Base-by-base conservation (phyloP, 371 early-diverging fungal species). In the Mucor velutinosus region DNA sequence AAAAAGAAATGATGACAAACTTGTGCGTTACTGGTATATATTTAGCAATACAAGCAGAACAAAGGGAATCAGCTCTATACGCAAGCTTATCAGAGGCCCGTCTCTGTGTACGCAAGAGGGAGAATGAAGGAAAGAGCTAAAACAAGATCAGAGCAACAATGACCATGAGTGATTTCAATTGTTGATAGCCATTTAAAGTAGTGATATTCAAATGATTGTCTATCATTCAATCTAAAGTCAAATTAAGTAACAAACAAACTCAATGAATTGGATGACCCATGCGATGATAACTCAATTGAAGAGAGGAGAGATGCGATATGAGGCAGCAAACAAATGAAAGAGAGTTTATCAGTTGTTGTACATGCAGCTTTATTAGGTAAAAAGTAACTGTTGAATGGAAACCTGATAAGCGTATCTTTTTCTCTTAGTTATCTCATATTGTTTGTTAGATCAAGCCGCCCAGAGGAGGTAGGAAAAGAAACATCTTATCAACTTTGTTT, bases 211-310 rank as follows among this genome's bases (percentile, higher is more conserved):
- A 47, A 10, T 21, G 23, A 27, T 53, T 53, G 27, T 27, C 53
- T 53, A 53, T 53, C 53, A 12, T 25, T 25, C 15, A 53, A 10
- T 14, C 23, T 25, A 0, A 25, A 11, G 4, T 25, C 53, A 14
- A 53, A 53, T 53, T 53, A 27, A 53, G 53, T 53, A 53, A 53
- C 25, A 53, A 53, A 58, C 30, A 58, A 58, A 58, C 14, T 58
- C 21, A 51, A 51, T 33, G n/a, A 58, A 19, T n/a, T 30, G 27
- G 14, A 53, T 27, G 27, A 23, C 53, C 27, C 27, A 53, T 53
- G 53, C 53, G 14, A 27, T 53, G 53, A 27, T 27, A 53, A 27
- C 12, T 15, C 23, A 27, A 53, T 23, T 49, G 21, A 49, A 53
- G 14, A 25, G 53, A 53, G 14, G 23, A 27, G 27, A 11, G 12